Evolutionary conservation across 2,329 filamentous ascomycete species (phyloP), one percentile per base, ranked within the genome.

Genomic region (Coniochaeta hoffmannii): DNA sequence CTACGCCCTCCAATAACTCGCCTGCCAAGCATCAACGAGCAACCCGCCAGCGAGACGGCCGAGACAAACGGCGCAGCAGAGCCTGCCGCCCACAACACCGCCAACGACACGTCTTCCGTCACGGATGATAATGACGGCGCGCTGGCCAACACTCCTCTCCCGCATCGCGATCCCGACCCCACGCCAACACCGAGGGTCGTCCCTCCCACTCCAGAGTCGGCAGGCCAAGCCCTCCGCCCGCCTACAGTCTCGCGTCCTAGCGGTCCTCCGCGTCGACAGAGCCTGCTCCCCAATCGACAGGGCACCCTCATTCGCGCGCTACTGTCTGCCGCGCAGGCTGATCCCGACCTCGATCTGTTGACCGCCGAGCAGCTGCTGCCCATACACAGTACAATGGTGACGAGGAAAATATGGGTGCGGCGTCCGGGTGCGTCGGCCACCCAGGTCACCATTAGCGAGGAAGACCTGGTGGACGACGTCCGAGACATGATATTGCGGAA

Each of bases 351-450:
- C 70, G 69, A 76, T 65, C 65, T 71, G 66, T 58, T 66, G 46
- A 50, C 35, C 54, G 26, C 36, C 44, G 60, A 65, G 11, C 57
- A 60, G 30, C 35, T 62, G 24, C 59, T 63, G 28, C 71, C 72
- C 44, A 71, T 77, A 55, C 73, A 71, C 64, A 67, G 68, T 58
- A 74, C 68, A 58, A 86, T 86, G 82, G 73, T 82, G 61, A 83
- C 80, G 56, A 82, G 90, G 68, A 97, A 96, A 78, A 86, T 97
- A 64, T 99, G 94, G 94, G 93, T 97, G 68, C 94, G 88, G 76
- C 82, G 93, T 65, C 88, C 89, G 19, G 82, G 87, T 61, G 89
- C 86, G 57, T 97, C 93, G 56, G 85, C 93, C 36, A 99, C 94
- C 14, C 78, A 94, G 65, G 87, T 99, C 55, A 85, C 87, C 58